Conservation (phyloP, 352 stramenopile species). For the Globisporangium irregulare region DNA sequence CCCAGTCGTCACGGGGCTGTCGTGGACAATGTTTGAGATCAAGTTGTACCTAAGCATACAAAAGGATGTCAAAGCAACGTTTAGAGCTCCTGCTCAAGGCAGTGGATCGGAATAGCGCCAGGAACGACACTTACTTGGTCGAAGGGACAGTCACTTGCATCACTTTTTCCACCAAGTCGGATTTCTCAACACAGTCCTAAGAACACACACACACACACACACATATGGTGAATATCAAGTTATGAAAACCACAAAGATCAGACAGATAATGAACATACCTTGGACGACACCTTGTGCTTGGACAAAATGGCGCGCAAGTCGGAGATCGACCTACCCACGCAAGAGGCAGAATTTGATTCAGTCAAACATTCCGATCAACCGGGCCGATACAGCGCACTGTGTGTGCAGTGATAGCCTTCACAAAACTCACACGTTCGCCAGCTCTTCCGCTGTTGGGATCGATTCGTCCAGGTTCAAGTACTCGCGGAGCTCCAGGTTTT, state of each 20-base stretch:
- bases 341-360: neutral
- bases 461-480: constrained; percentile 69
- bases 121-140: constrained; percentile 50
- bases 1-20: constrained; percentile 91
- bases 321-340: constrained; percentile 42
- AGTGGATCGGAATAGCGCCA: neutral
- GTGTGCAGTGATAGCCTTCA: neutral
- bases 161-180: constrained; percentile 69
- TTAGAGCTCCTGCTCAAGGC: neutral
- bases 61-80: neutral
- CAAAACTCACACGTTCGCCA: constrained; percentile 33
- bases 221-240: neutral
- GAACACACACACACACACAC: neutral
- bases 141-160: constrained; percentile 45
- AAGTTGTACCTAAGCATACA: constrained; percentile 94
- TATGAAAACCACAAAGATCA: too few relatives aligned
- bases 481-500: constrained; percentile 96
- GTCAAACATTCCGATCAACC: neutral
- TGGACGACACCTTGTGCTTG: constrained; percentile 46
- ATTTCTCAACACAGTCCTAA: constrained; percentile 78
- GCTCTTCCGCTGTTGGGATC: constrained; percentile 50
- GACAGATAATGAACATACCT: constrained; percentile 21
- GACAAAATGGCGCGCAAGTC: constrained; percentile 59
- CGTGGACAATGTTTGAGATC: constrained; percentile 97
- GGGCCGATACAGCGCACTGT: neutral